Base-by-base conservation (phyloP, 2,329 filamentous ascomycete species). In the Neofusicoccum sp. region DNA sequence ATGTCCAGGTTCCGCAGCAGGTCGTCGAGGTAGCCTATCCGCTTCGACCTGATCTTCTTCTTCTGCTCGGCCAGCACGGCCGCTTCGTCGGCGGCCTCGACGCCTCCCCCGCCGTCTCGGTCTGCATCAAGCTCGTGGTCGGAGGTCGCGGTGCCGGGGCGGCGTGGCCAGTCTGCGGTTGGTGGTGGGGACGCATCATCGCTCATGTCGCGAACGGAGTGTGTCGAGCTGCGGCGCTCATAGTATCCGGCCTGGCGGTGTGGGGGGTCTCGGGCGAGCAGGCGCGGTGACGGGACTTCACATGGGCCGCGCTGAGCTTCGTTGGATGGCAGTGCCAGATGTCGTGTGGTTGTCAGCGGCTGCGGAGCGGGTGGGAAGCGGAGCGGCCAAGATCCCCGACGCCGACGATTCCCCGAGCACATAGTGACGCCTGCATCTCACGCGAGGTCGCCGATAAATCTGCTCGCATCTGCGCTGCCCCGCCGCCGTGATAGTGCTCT, bases 1-100 rank as follows among this genome's bases (percentile, higher is more conserved):
- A 84, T 79, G 67, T 88, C 85, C 44, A 87, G 71, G 66, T 82
- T 80, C 60, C 80, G 78, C 63, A 86, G 76, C 53, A 87, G 69
- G 58, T 83, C 79, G 65, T 85, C 81, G 41, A 87, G 78, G 63
- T 72, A 71, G 16, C 65, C 66, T 14, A 75, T 67, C 45, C 73
- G 63, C 67, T 74, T 74, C 48, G 69, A 65, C 62, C 72, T 74
- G 34, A 71, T 72, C 64, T 73, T 71, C 28, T 69, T 63, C 49
- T 70, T 59, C 61, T 73, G 69, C 41, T 68, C 70, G 12, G 58
- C 63, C 6, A 51, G 54, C 40, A 65, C 53, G 34, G 63, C 65
- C 24, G 66, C 65, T 34, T 65, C 65, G 5, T 68, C 67, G 63
- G 45, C 3, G 14, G 28, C 24, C 9, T 51, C 33, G 24, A 12